These are phyloP conservation scores for Entoloma clypeatum DNA, from an alignment of 1,284 basidiomycete species.

Conservation along the genomic window DNA sequence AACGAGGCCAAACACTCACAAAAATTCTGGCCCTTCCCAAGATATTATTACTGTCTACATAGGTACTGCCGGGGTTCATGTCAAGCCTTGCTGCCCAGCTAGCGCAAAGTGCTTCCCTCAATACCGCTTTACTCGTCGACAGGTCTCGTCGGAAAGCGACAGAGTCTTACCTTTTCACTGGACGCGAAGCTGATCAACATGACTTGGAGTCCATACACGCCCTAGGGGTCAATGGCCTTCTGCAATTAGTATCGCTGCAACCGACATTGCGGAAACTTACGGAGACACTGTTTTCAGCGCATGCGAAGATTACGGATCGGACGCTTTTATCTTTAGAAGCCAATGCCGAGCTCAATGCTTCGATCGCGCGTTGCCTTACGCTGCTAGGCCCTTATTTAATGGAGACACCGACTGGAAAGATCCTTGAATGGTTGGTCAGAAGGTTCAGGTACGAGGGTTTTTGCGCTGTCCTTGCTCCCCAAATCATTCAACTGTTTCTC, in stretches of 20 bases:
- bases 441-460: conserved; percentile 74
- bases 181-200: conserved; percentile 74
- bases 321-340: conserved; percentile 72
- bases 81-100: conserved; percentile 85
- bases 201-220: conserved; percentile 87
- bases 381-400: conserved; percentile 79
- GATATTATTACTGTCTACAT: no score
- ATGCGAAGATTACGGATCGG: conserved; percentile 74
- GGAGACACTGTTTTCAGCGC: conserved; percentile 78
- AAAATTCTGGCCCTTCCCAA: no score
- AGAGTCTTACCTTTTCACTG: conserved; percentile 84
- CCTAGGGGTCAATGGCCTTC: conserved; percentile 78
- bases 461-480: neutral
- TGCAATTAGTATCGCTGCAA: conserved; percentile 70
- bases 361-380: conserved; percentile 64
- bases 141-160: conserved; percentile 57
- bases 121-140: conserved; percentile 72
- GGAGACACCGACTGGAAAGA: conserved; percentile 79
- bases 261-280: conserved; percentile 66
- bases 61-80: conserved; percentile 31
- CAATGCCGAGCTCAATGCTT: conserved; percentile 57
- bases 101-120: conserved; percentile 76
- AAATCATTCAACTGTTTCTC: neutral
- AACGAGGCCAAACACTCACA: no score
- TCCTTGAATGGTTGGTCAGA: conserved; percentile 95